phyloP scores from a whole-genome alignment of 2,329 filamentous ascomycete species.

The Fusarium sp. region DNA sequence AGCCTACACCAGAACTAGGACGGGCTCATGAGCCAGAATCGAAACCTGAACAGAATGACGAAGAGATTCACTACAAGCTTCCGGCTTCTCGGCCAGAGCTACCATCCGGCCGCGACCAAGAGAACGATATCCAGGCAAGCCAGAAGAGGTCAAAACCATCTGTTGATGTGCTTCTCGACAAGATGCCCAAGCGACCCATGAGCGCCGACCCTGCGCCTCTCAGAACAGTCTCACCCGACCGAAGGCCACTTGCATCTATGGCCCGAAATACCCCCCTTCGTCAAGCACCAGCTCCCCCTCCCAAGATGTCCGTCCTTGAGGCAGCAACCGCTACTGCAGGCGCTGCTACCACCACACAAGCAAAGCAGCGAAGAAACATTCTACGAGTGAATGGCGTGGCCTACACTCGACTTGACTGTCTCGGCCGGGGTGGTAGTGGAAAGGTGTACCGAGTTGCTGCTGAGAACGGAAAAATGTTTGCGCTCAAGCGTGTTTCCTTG shows the following conservation, averaged over 20 bases:
- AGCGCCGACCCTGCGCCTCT: conserved; percentile 60
- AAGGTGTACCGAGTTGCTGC: conserved; percentile 98
- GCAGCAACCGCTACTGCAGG: conserved; percentile 88
- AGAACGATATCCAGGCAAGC: conserved; percentile 83
- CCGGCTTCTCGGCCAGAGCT: conserved; percentile 64
- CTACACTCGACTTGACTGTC: conserved; percentile 90
- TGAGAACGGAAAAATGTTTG: conserved; percentile 96
- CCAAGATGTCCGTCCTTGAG: conserved; percentile 97
- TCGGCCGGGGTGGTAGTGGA: conserved; percentile 92
- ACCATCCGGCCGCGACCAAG: conserved; percentile 80
- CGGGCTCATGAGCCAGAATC: conserved; percentile 24
- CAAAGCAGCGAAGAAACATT: conserved; percentile 83
- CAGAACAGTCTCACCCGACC: conserved; percentile 65
- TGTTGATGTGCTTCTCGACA: conserved; percentile 68
- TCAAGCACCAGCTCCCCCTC: conserved; percentile 84
- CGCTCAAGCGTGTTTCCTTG: conserved; percentile 91
- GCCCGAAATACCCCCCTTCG: conserved; percentile 81
- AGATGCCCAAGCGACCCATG: conserved; percentile 66
- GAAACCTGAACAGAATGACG: conserved; percentile 53
- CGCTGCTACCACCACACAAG: conserved; percentile 80
- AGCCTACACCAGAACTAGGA: conserved; percentile 32
- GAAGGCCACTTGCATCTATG: conserved; percentile 68
- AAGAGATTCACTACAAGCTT: conserved; percentile 64
- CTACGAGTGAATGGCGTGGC: conserved; percentile 91
- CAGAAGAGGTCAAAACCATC: conserved; percentile 75